Conservation (phyloP, 208 protist species). For the Acanthamoeba polyphaga region DNA sequence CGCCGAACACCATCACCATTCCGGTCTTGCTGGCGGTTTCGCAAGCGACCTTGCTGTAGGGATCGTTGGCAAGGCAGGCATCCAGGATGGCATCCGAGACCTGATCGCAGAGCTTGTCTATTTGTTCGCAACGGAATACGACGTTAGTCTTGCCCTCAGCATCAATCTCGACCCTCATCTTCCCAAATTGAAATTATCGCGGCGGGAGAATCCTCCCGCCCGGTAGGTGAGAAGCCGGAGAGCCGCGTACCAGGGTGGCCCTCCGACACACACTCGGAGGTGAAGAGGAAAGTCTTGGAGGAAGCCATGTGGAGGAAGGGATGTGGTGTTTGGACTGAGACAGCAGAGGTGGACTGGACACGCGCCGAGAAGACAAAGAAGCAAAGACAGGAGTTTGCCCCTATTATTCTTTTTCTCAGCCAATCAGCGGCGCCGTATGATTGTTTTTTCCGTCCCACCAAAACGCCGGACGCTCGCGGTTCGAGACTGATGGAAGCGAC, state of each 20-base stretch:
- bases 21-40: constrained; percentile 99
- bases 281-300: constrained; percentile 96
- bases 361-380: constrained; percentile 35
- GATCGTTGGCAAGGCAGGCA: constrained; percentile 98
- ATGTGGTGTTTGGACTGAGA: not conserved
- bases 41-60: constrained; percentile 98
- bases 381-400: not conserved
- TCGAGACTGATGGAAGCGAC: not conserved
- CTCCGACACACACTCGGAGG: constrained; percentile 99
- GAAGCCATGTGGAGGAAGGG: constrained; percentile 18
- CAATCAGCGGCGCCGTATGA: not conserved
- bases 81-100: constrained; percentile 99
- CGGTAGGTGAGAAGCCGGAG: too few species aligned
- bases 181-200: too few species aligned
- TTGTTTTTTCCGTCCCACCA: not conserved
- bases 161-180: too few species aligned
- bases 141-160: too few species aligned
- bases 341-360: not conserved
- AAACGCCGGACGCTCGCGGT: too few species aligned
- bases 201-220: too few species aligned
- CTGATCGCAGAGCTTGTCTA: constrained; percentile 99
- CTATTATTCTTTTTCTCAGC: not conserved
- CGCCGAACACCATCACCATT: constrained; percentile 99
- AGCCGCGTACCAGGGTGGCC: constrained; percentile 95
- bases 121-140: not conserved